Evolutionary conservation across 2,329 filamentous ascomycete species (phyloP).

Genomic region (Pochonia chlamydosporia): DNA sequence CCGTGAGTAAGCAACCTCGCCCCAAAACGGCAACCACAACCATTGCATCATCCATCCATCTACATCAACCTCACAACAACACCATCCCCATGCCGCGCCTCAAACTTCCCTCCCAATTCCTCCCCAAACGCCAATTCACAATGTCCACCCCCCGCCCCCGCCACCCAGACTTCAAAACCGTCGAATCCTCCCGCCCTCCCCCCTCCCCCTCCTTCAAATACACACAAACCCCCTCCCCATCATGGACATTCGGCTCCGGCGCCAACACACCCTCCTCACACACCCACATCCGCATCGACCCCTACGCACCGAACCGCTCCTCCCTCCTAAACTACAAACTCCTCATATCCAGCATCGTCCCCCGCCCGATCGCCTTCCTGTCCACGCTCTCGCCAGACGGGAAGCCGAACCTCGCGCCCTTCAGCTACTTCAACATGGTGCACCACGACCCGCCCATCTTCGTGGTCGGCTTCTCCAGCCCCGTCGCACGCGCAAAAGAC

Average conservation of each 20-base stretch:
- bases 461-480: slow-evolving; percentile 47
- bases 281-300: slow-evolving; percentile 72
- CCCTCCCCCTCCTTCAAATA: slow-evolving; percentile 44
- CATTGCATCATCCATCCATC: no score
- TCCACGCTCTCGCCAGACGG: slow-evolving; percentile 55
- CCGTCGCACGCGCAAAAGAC: slow-evolving; percentile 61
- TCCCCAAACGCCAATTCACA: no score
- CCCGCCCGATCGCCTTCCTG: slow-evolving; percentile 69
- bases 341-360: slow-evolving; percentile 75
- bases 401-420: slow-evolving; percentile 72
- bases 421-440: slow-evolving; percentile 79
- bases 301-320: slow-evolving; percentile 64
- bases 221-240: slow-evolving; percentile 58
- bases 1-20: no score
- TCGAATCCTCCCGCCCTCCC: slow-evolving; percentile 62
- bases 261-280: slow-evolving; percentile 42
- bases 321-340: slow-evolving; percentile 82
- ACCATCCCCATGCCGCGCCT: no score
- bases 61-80: no score
- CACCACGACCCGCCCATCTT: slow-evolving; percentile 86
- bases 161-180: slow-evolving; percentile 69
- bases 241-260: slow-evolving; percentile 62
- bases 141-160: no score
- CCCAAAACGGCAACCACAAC: no score
- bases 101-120: no score